Evolutionary conservation across 352 stramenopile genomes (phyloP).

Genomic region (Pilasporangium apinafurcum): DNA sequence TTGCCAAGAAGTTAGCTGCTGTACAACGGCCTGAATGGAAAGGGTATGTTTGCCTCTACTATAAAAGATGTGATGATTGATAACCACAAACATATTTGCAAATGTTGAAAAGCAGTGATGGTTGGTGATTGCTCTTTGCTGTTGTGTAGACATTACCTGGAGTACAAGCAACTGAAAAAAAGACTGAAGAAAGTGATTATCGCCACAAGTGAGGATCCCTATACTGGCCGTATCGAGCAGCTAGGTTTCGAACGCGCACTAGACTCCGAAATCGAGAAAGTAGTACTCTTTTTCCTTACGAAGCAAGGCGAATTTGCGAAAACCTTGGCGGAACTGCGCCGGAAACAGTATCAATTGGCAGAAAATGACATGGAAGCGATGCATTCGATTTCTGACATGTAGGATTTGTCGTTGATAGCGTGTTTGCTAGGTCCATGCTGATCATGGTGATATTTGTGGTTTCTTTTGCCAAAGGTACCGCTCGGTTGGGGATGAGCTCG

Average conservation of each 20-base stretch:
- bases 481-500: slow-evolving; percentile 70
- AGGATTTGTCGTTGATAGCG: neutral
- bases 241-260: slow-evolving; percentile 69
- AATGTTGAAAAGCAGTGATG: neutral
- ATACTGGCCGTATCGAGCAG: slow-evolving; percentile 28
- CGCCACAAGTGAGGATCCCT: slow-evolving; percentile 29
- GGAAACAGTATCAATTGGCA: slow-evolving; percentile 34
- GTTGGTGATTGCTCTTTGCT: neutral
- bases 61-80: neutral
- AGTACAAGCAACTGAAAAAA: slow-evolving; percentile 90
- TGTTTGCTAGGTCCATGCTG: neutral
- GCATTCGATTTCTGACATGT: slow-evolving; percentile 57
- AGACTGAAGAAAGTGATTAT: slow-evolving; percentile 64
- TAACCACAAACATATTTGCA: neutral
- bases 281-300: slow-evolving; percentile 83
- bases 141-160: slow-evolving; percentile 67
- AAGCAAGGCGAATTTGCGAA: slow-evolving; percentile 82
- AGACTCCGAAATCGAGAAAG: slow-evolving; percentile 74
- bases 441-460: neutral
- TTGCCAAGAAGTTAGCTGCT: slow-evolving; percentile 74
- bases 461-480: slow-evolving; percentile 22
- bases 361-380: slow-evolving; percentile 55
- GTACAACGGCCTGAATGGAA: slow-evolving; percentile 70
- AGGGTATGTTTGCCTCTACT: slow-evolving; percentile 24
- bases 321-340: slow-evolving; percentile 44